These are phyloP conservation scores for Curvularia eragrostidis DNA, from an alignment of 2,329 filamentous ascomycete genomes.

Conservation along the genomic window DNA sequence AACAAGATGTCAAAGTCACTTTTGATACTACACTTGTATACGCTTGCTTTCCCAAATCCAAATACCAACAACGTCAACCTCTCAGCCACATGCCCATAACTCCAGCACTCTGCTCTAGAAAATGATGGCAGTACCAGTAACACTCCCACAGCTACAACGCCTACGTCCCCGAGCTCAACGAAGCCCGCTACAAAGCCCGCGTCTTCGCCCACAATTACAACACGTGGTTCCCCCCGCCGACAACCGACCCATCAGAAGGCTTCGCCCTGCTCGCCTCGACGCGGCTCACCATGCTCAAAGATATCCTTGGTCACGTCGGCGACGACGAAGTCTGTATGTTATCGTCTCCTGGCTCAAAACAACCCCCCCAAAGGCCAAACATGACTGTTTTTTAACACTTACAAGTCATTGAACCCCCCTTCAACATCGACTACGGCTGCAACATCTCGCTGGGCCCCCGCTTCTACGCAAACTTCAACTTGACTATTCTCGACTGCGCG, in stretches of 20 bases:
- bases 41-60: too few species aligned
- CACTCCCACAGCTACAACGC: conserved; percentile 57
- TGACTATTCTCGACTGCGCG: conserved; percentile 60
- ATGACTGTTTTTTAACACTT: too few species aligned
- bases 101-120: too few species aligned
- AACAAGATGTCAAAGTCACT: neutral
- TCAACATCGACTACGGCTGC: conserved; percentile 70
- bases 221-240: conserved; percentile 48
- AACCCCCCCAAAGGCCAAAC: too few species aligned
- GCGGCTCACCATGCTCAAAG: conserved; percentile 34
- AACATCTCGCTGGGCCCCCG: conserved; percentile 67
- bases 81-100: neutral
- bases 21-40: neutral
- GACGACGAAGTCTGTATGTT: conserved; percentile 40
- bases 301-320: conserved; percentile 43
- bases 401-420: conserved; percentile 66
- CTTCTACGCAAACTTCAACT: conserved; percentile 69
- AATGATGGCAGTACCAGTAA: too few species aligned
- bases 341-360: too few species aligned
- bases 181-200: conserved; percentile 62
- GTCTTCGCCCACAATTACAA: conserved; percentile 66
- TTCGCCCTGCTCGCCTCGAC: conserved; percentile 37
- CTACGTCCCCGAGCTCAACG: conserved; percentile 57
- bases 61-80: neutral
- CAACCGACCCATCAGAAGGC: conserved; percentile 22